A percentile compares a stretch with the other conserved stretches of the same genome.
Evolutionary conservation across 768 basidiomycete genomes (phyloP).

Genomic region (Chlorophyllum brunneum): DNA sequence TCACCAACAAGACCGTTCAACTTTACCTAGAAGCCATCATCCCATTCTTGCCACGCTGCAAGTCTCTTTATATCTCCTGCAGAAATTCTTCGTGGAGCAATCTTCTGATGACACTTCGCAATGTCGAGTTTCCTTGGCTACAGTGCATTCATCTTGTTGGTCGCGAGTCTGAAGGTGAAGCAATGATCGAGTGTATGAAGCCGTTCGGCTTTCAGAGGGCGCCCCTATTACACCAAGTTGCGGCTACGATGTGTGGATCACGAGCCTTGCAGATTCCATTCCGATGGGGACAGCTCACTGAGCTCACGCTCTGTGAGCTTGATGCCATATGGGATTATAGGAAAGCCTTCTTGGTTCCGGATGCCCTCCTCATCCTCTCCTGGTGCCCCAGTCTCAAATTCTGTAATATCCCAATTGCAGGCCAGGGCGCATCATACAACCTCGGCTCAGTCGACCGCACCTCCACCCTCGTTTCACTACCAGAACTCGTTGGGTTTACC

Average conservation of each 20-base stretch:
- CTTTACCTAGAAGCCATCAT: conserved; percentile 4
- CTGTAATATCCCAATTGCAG: neutral
- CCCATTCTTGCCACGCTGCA: neutral
- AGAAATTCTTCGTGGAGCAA: neutral
- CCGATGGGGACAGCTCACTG: neutral
- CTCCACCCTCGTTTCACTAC: neutral
- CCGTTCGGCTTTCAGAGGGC: neutral
- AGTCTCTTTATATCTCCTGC: neutral
- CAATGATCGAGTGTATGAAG: neutral
- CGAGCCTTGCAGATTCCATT: neutral
- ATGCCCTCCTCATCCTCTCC: neutral
- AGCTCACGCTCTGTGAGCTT: neutral
- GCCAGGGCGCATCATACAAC: neutral
- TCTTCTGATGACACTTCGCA: neutral
- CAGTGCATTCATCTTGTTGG: neutral
- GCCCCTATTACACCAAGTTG: neutral
- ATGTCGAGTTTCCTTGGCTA: neutral
- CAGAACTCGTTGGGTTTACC: neutral
- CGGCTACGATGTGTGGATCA: neutral
- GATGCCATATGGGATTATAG: neutral
- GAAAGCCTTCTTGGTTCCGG: neutral
- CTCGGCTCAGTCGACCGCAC: too few species aligned
- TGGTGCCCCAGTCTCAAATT: neutral
- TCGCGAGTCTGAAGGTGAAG: neutral
- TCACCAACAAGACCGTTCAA: neutral